Evolutionary conservation across 208 protist genomes (phyloP).

Genomic region (Giardia muris): DNA sequence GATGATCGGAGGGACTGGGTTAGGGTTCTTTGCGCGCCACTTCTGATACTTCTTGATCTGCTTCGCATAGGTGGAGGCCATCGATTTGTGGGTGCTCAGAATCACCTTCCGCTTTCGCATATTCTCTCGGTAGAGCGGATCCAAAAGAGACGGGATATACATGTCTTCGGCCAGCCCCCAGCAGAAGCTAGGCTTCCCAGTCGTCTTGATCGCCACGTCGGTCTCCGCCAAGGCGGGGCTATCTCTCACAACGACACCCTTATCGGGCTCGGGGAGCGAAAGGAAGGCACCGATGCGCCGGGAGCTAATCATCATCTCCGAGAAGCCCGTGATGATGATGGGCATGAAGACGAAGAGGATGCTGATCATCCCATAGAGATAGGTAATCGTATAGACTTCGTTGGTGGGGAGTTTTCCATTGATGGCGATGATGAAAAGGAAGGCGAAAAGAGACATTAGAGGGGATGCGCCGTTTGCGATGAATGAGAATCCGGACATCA

Average conservation of each 20-base stretch:
- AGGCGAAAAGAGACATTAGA: constrained; percentile 22
- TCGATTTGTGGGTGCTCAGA: neutral
- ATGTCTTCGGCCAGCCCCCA: neutral
- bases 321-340: neutral
- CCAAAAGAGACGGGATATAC: neutral
- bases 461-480: neutral
- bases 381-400: constrained; percentile 8
- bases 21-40: neutral
- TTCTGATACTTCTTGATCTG: neutral
- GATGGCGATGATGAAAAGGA: neutral
- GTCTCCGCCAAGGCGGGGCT: neutral
- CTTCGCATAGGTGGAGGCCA: neutral
- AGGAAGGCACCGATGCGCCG: constrained; percentile 32
- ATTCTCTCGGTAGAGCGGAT: constrained; percentile 20
- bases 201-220: neutral
- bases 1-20: neutral
- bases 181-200: constrained; percentile 8
- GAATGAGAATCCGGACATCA: neutral
- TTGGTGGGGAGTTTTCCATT: neutral
- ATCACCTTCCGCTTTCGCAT: neutral
- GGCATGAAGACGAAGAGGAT: neutral
- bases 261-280: neutral
- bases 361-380: constrained; percentile 15
- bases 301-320: constrained; percentile 7
- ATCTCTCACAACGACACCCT: neutral